Conservation (phyloP, 257 asterid genomes). For the Avicennia marina region DNA sequence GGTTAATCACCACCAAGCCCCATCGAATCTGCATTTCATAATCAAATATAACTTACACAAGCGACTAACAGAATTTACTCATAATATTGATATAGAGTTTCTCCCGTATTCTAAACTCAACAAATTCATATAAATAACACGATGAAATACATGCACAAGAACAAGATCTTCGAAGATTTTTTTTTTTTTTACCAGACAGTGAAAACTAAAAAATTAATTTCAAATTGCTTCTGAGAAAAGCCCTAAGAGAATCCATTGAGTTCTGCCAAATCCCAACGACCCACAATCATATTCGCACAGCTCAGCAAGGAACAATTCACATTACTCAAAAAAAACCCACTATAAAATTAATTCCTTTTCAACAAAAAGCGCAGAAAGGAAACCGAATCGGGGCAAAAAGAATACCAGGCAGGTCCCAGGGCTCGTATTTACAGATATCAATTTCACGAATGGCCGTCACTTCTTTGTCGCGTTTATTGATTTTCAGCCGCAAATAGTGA, state of each 20-base stretch:
- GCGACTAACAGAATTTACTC: neutral
- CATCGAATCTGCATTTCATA: neutral
- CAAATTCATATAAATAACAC: too few species aligned
- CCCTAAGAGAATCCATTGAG: too few species aligned
- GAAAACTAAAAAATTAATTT: too few species aligned
- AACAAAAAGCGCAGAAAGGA: neutral
- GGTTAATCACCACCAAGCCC: neutral
- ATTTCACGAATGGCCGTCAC: constrained; percentile 75
- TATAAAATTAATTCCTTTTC: neutral
- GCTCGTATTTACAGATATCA: constrained; percentile 76
- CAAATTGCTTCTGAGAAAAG: too few species aligned
- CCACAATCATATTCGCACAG: too few species aligned
- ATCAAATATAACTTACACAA: neutral
- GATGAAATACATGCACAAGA: too few species aligned
- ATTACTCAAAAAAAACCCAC: neutral
- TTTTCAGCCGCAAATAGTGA: constrained; percentile 71
- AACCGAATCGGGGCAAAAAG: neutral
- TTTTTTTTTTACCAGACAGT: too few species aligned
- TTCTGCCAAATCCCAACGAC: too few species aligned
- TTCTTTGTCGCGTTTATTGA: constrained; percentile 52
- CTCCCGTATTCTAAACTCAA: too few species aligned
- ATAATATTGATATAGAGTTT: too few species aligned
- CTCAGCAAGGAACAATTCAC: constrained; percentile 8
- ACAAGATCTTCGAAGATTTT: too few species aligned
- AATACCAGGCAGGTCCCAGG: constrained; percentile 81